A percentile compares a stretch with the other conserved stretches of the same genome.
Conservation (phyloP, 331 rosid species). For the Quercus tomentella region DNA sequence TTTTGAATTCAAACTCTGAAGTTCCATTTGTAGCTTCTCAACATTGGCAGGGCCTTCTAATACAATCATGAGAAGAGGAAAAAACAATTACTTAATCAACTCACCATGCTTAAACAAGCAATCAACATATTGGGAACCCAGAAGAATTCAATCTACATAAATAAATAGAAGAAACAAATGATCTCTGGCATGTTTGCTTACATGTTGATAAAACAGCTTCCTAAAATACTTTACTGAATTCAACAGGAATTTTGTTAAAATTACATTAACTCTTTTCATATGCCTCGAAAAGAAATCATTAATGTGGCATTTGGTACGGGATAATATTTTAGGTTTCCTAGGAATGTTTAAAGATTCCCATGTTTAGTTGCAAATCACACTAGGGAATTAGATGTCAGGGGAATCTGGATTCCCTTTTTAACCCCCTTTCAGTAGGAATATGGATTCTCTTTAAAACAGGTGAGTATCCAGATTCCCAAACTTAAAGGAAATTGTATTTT, state of each 20-base stretch:
- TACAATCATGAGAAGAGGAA: slow-evolving; percentile 3
- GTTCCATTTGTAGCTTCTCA: slow-evolving; percentile 83
- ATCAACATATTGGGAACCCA: background rate
- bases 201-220: background rate
- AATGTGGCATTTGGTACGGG: too few relatives aligned
- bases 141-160: background rate
- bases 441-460: too few relatives aligned
- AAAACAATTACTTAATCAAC: background rate
- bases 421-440: too few relatives aligned
- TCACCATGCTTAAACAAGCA: background rate
- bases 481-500: too few relatives aligned
- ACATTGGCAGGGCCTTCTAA: slow-evolving; percentile 44
- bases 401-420: too few relatives aligned
- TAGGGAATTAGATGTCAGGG: too few relatives aligned
- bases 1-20: slow-evolving; percentile 66
- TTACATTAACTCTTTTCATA: background rate
- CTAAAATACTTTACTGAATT: background rate
- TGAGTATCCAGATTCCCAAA: too few relatives aligned
- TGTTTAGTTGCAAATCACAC: too few relatives aligned
- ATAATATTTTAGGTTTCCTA: too few relatives aligned
- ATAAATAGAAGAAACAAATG: background rate
- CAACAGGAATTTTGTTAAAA: background rate
- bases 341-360: too few relatives aligned
- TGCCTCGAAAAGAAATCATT: background rate
- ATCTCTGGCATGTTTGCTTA: background rate